Evolutionary conservation across 1,284 basidiomycete species (phyloP).

Genomic region (Cerrena zonata): DNA sequence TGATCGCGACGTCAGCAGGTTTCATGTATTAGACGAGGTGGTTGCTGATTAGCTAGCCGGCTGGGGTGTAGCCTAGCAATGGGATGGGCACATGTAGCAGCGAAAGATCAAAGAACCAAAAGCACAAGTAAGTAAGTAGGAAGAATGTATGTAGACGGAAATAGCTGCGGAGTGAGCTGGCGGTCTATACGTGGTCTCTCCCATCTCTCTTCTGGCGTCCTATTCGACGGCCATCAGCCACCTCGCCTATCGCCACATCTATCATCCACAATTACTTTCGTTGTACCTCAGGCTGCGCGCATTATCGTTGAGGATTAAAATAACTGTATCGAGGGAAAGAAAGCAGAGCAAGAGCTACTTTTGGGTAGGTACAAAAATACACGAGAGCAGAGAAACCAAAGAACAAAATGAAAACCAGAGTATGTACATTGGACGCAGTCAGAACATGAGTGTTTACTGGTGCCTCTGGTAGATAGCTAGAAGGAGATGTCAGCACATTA

Average conservation of each 20-base stretch:
- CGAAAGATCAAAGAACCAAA: background rate
- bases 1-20: constrained; percentile 60
- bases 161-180: background rate
- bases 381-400: constrained; percentile 13
- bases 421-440: constrained; percentile 1
- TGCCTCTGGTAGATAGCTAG: constrained; percentile 53
- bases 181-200: constrained; percentile 12
- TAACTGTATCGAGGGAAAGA: constrained; percentile 8
- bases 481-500: constrained; percentile 3
- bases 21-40: constrained; percentile 5
- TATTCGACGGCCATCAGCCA: background rate
- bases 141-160: background rate
- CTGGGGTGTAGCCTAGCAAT: constrained; percentile 5
- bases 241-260: background rate
- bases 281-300: background rate
- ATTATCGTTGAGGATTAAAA: background rate
- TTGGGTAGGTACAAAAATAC: constrained; percentile 24
- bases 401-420: constrained; percentile 6
- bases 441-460: constrained; percentile 12
- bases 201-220: constrained; percentile 1
- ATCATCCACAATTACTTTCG: background rate
- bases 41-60: constrained; percentile 4
- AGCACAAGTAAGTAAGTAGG: background rate
- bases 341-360: constrained; percentile 17
- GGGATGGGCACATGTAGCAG: constrained; percentile 10